These are phyloP conservation scores for Backusella luteola DNA, from an alignment of 192 early-diverging fungal genomes.

Conservation along the genomic window DNA sequence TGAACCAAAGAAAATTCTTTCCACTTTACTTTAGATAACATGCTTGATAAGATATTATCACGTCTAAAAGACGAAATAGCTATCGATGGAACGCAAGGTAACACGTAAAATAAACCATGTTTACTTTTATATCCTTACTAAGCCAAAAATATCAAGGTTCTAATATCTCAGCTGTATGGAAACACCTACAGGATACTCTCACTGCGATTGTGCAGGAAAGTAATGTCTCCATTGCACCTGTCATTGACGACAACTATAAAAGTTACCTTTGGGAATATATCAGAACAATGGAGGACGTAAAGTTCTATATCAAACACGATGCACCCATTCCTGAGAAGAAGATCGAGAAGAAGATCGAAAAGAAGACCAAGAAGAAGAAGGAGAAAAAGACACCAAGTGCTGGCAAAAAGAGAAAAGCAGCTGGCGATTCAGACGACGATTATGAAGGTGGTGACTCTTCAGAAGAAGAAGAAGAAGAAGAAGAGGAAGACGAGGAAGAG, in stretches of 20 bases:
- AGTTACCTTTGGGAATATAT: constrained; percentile 14
- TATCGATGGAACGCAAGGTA: constrained; percentile 23
- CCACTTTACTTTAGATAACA: background rate
- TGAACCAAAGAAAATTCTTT: background rate
- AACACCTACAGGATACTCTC: background rate
- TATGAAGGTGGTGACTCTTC: background rate
- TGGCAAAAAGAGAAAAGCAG: background rate
- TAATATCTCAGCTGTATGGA: constrained; percentile 6
- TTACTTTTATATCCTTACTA: background rate
- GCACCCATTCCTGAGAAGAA: background rate
- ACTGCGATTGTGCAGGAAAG: background rate
- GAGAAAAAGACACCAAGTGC: background rate
- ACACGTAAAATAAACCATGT: background rate
- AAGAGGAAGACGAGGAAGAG: background rate
- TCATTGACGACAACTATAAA: constrained; percentile 14
- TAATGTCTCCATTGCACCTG: background rate
- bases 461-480: background rate
- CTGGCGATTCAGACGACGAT: background rate
- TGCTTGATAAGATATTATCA: constrained; percentile 25
- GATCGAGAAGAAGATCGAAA: background rate
- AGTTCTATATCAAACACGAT: background rate
- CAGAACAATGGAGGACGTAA: background rate
- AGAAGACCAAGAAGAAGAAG: background rate
- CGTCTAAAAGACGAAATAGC: constrained; percentile 23
- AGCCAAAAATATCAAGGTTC: background rate